Base-by-base conservation (phyloP, 768 basidiomycete species). In the Lentinula lateritia region DNA sequence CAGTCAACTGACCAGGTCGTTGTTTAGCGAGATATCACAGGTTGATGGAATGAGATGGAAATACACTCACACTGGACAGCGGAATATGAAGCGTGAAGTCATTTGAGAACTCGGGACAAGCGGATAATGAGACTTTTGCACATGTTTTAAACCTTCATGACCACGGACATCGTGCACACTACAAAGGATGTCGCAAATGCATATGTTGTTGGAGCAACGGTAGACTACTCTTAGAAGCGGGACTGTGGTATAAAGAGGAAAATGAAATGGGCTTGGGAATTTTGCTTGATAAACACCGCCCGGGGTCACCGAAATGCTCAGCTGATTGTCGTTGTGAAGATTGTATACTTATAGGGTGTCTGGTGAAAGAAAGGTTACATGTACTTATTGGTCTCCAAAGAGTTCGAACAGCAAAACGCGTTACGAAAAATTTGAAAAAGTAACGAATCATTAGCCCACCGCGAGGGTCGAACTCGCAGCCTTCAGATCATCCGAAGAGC, bases 391-490 rank as follows among this genome's bases (percentile, higher is more conserved):
- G n/a, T n/a, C n/a, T 23, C 23, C 23, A 23, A 23, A 23, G 23
- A 23, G 23, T 23, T 23, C 23, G 23, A 23, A 23, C 23, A 23
- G 23, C 23, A 23, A 23, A 23, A 23, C n/a, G 2, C 23, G 23
- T 23, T 23, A 23, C 23, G 2, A 23, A 23, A 23, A 23, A 23
- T 23, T 23, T 23, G 1, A 23, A 23, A 23, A 1, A 2, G 2
- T 23, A 23, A 23, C 23, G 2, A 23, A 23, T 28, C n/a, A 35
- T 35, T 52, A 52, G 50, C 50, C 53, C 53, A 54, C 53, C 53
- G 53, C 53, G 53, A 54, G 53, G 50, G 53, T 54, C 53, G 53
- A 54, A 54, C 53, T 54, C 53, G 53, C 53, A 54, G 38, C 53
- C 53, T 54, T 52, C 50, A 52, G 50, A 52, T 52, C 15, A 39